Evolutionary conservation across 1,284 basidiomycete species (phyloP), one percentile per base, ranked within the genome.

Genomic region (Ceraceosorus guamensis): DNA sequence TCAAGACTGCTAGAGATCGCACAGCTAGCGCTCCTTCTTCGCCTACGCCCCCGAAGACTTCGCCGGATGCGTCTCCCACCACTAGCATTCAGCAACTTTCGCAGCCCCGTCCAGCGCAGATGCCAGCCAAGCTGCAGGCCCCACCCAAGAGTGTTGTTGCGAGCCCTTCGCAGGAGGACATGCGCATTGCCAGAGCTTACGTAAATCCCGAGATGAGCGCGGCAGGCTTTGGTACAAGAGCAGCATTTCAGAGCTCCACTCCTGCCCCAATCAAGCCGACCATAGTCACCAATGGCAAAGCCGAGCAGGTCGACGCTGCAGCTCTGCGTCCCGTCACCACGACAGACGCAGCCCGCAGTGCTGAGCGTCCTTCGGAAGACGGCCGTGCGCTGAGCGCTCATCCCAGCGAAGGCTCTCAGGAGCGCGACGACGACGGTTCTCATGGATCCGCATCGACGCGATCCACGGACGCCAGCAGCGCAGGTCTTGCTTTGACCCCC

Each of bases 161-260:
- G n/a, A 10, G 7, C 44, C 6, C 44, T 18, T 5, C n/a, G 44
- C 8, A 10, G 44, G 6, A 46, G 37, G 37, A 41, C 37, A n/a
- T 41, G 8, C 6, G n/a, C 8, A n/a, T 46, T 24, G 44, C 44
- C 44, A 7, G 8, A 6, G 44, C 44, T 24, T 46, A 6, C 14
- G 46, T 66, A 34, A 61, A 66, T 45, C 49, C 52, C 33, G 55
- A 61, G 46, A 66, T 66, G 64, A 58, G 60, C 18, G 54, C 49
- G 46, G 55, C 53, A 11, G 64, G 64, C 6, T 66, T 66, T 18
- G 64, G 64, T 4, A 66, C 64, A 8, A 47, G 59, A 24, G 58
- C 57, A 2, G 64, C 64, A 24, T 60, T 59, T 50, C 56, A 14
- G 52, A 47, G 10, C 14, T n/a, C 11, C 44, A 33, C 16, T 33